Conservation (phyloP, 2,329 filamentous ascomycete genomes). For the Ceratocystis lukuohia region DNA sequence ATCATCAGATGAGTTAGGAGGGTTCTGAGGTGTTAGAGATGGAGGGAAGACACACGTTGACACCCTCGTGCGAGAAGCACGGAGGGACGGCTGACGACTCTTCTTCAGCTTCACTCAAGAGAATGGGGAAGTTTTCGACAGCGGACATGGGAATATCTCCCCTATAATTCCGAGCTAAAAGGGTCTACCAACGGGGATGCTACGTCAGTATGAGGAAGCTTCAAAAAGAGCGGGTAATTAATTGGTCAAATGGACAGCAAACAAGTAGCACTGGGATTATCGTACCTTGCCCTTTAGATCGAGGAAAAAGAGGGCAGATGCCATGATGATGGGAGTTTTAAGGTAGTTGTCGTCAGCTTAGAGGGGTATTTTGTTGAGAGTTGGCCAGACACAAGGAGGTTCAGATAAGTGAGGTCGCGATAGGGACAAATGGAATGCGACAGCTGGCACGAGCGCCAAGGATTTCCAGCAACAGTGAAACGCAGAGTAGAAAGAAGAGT, state of each 20-base stretch:
- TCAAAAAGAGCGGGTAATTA: not conserved
- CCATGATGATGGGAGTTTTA: slow-evolving; percentile 45
- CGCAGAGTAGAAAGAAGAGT: too few species aligned
- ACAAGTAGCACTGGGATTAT: slow-evolving; percentile 1
- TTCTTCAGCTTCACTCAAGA: slow-evolving; percentile 96
- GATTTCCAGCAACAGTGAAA: not conserved
- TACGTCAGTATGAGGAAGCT: slow-evolving; percentile 7
- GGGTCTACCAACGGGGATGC: slow-evolving; percentile 52
- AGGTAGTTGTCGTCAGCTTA: not conserved
- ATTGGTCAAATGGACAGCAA: not conserved
- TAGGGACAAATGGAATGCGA: slow-evolving; percentile 15
- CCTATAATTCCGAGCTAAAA: slow-evolving; percentile 94
- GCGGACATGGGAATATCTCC: slow-evolving; percentile 99
- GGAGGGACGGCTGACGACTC: slow-evolving; percentile 94
- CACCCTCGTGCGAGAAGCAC: slow-evolving; percentile 96
- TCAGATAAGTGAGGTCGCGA: slow-evolving; percentile 4
- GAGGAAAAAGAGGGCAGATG: slow-evolving; percentile 94
- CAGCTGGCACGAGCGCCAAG: slow-evolving; percentile 15
- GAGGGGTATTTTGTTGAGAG: not conserved
- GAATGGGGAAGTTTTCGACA: slow-evolving; percentile 91
- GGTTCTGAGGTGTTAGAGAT: slow-evolving; percentile 19
- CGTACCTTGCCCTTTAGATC: slow-evolving; percentile 97
- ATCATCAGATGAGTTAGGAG: slow-evolving; percentile 14
- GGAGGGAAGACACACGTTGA: slow-evolving; percentile 58
- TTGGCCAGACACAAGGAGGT: not conserved